Evolutionary conservation across 345 rosid genomes (phyloP).

Genomic region (Fremontodendron californicum): DNA sequence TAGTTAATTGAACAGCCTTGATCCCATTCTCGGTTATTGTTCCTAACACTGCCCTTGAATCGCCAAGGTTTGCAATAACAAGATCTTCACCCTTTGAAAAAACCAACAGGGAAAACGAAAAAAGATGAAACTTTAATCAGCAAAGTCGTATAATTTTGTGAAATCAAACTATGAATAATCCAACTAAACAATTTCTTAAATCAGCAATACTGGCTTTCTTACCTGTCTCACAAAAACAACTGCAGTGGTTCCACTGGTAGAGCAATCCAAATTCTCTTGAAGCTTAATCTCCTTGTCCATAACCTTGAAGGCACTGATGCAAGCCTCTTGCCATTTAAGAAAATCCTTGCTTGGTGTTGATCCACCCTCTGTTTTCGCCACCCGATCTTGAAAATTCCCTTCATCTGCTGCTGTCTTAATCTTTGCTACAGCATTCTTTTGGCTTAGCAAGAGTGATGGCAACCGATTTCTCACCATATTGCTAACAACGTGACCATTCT

Average conservation of each 20-base stretch:
- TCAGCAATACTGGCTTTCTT: background rate
- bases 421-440: constrained; percentile 35
- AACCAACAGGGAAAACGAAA: background rate
- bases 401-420: background rate
- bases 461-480: constrained; percentile 55
- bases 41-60: constrained; percentile 79
- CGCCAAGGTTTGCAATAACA: constrained; percentile 82
- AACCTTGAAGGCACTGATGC: constrained; percentile 44
- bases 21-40: constrained; percentile 40
- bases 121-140: background rate
- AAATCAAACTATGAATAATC: background rate
- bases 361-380: background rate
- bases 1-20: constrained; percentile 57
- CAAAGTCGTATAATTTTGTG: background rate
- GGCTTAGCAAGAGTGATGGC: constrained; percentile 53
- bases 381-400: background rate
- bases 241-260: constrained; percentile 81
- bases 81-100: constrained; percentile 55
- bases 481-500: constrained; percentile 65
- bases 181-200: background rate
- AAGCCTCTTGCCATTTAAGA: constrained; percentile 45
- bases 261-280: constrained; percentile 54
- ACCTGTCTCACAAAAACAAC: constrained; percentile 66
- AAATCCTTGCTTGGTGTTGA: constrained; percentile 17
- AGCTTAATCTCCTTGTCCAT: constrained; percentile 75